phyloP scores from a whole-genome alignment of 148 eudicot genomes.

The Hydrangea macrophylla region DNA sequence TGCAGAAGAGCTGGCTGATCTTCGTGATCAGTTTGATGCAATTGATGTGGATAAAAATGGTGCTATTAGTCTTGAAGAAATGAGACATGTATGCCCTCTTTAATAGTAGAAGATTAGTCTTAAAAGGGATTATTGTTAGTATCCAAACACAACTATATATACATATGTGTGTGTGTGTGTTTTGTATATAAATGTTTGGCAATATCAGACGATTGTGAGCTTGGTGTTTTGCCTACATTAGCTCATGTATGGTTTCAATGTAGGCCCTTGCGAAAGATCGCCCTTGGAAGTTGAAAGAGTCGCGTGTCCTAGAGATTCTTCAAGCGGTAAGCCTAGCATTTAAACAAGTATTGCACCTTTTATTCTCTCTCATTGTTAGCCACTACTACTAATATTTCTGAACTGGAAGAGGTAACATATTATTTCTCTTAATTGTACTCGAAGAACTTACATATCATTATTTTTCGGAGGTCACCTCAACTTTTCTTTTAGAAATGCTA shows the following conservation, averaged over 20 bases:
- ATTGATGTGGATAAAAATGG: constrained; percentile 94
- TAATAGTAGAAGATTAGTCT: background rate
- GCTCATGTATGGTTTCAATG: constrained; percentile 19
- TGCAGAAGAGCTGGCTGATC: constrained; percentile 72
- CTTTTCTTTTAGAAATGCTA: background rate
- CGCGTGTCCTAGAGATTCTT: constrained; percentile 80
- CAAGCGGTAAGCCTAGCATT: constrained; percentile 64
- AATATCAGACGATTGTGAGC: background rate
- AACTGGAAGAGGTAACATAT: background rate
- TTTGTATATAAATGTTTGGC: background rate
- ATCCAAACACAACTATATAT: background rate
- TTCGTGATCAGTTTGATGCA: constrained; percentile 92
- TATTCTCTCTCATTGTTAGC: background rate
- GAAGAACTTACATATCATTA: background rate
- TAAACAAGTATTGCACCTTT: background rate
- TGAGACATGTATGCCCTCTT: too few relatives aligned
- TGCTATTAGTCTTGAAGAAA: constrained; percentile 87
- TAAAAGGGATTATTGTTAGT: background rate
- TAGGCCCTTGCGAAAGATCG: constrained; percentile 96
- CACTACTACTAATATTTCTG: background rate
- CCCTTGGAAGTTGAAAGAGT: constrained; percentile 90
- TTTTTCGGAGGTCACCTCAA: background rate
- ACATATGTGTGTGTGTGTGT: background rate
- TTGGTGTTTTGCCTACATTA: background rate
- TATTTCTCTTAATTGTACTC: too few relatives aligned